Base-by-base conservation (phyloP, 1,139 yeast species). In the Debaryomyces psychrophilus region DNA sequence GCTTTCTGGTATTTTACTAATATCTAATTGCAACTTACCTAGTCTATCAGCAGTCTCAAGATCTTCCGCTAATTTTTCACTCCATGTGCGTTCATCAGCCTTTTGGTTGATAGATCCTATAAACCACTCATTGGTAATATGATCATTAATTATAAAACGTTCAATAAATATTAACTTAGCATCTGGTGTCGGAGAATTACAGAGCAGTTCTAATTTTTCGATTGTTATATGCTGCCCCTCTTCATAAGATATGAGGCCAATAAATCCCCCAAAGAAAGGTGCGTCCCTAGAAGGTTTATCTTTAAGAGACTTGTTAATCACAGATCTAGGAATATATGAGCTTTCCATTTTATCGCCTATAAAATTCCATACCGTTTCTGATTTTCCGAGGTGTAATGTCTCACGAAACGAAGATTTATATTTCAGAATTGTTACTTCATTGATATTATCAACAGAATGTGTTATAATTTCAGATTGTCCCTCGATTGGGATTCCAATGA, bases 231-330 rank as follows among this genome's bases (percentile, higher is more conserved):
- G 73, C 31, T 77, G 77, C 0, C 93, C 92, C 66, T 87, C 90
- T 62, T 93, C 99, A 61, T 93, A 93, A 0, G 96, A 86, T 9
- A 93, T 65, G 39, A 87, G 72, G 1, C 99, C 99, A 50, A 90
- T 70, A 29, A 87, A 75, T 0, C 99, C 99, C 18, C 99, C 99
- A 49, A 83, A 71, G 60, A 95, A 95, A 1, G 96, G 96, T 36
- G 87, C 68, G 0, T 65, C 52, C 62, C 76, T 50, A 5, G 38
- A 39, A 36, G 53, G 57, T 14, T 51, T 41, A 6, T 31, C 31
- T 11, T 49, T 37, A 4, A 57, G 44, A 23, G 52, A 52, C n/a
- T 46, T 37, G 8, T 54, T 45, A 14, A 68, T 58, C 2, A 40
- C 36, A 8, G 52, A 51, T 46, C 68, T 54, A 3, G 68, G 54